Conservation (phyloP, 208 protist genomes). For the Trichomonas vaginalis region DNA sequence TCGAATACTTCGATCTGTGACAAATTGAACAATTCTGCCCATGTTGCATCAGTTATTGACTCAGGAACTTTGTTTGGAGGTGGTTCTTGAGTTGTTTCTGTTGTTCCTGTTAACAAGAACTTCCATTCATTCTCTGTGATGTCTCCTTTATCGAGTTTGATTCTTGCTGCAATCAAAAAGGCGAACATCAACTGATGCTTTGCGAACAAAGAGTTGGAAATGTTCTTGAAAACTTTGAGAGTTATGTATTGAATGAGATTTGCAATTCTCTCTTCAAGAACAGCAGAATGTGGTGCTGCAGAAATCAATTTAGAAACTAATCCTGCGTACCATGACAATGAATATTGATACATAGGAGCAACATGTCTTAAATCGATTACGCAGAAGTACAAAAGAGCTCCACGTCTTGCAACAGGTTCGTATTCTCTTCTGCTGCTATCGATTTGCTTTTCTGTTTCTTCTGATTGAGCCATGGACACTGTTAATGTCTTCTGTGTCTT, state of each 20-base stretch:
- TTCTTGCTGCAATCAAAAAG: slow-evolving; percentile 63
- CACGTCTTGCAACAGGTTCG: slow-evolving; percentile 69
- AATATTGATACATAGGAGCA: slow-evolving; percentile 70
- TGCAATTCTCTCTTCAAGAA: slow-evolving; percentile 53
- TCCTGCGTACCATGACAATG: slow-evolving; percentile 63
- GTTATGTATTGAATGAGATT: slow-evolving; percentile 79
- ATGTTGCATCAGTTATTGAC: neutral
- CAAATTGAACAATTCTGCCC: neutral
- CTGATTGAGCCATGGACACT: slow-evolving; percentile 61
- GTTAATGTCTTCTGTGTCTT: slow-evolving; percentile 63
- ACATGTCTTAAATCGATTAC: slow-evolving; percentile 69
- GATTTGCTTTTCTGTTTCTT: slow-evolving; percentile 80
- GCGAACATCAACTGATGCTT: slow-evolving; percentile 89
- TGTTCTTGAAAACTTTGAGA: slow-evolving; percentile 77
- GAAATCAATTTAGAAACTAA: slow-evolving; percentile 58
- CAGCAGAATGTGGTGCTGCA: slow-evolving; percentile 29
- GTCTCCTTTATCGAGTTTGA: slow-evolving; percentile 51
- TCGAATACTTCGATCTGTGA: neutral
- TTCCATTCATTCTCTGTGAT: slow-evolving; percentile 33
- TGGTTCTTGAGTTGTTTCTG: slow-evolving; percentile 2
- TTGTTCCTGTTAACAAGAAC: slow-evolving; percentile 24
- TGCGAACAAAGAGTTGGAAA: slow-evolving; percentile 89
- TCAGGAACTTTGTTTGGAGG: neutral
- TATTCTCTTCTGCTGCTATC: slow-evolving; percentile 78
- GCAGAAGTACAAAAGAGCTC: slow-evolving; percentile 86